These are phyloP conservation scores for Xylariomycetidae sp. DNA, from an alignment of 2,329 filamentous ascomycete species.

Conservation along the genomic window DNA sequence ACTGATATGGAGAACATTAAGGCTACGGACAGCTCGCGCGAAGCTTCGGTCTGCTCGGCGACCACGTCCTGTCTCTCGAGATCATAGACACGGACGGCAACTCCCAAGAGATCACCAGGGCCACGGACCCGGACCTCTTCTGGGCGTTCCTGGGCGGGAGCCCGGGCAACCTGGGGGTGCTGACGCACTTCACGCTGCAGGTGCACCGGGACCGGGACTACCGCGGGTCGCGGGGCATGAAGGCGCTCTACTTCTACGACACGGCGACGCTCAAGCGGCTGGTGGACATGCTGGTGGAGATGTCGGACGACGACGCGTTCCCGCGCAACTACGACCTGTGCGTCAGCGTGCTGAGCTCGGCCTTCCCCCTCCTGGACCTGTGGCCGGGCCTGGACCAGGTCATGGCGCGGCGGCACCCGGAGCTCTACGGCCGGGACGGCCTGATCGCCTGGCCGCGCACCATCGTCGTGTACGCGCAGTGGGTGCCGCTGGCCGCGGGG, in stretches of 20 bases:
- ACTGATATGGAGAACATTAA: constrained; percentile 6
- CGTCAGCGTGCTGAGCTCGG: constrained; percentile 40
- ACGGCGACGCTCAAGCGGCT: constrained; percentile 32
- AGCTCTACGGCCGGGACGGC: constrained; percentile 32
- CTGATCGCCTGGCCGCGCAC: constrained; percentile 32
- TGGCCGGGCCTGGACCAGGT: constrained; percentile 31
- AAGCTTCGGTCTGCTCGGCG: constrained; percentile 49
- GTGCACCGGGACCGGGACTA: constrained; percentile 35
- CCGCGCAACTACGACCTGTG: constrained; percentile 43
- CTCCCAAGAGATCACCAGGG: constrained; percentile 40
- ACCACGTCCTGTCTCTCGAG: constrained; percentile 45
- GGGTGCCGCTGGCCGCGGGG: constrained; percentile 34
- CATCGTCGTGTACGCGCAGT: constrained; percentile 45
- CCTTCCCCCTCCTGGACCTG: constrained; percentile 31
- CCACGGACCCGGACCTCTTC: constrained; percentile 50
- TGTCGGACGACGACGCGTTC: constrained; percentile 37
- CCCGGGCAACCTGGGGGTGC: constrained; percentile 52
- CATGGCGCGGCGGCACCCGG: constrained; percentile 29
- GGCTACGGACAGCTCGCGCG: constrained; percentile 41
- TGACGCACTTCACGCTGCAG: constrained; percentile 48
- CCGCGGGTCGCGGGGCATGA: constrained; percentile 36
- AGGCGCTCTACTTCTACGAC: constrained; percentile 37
- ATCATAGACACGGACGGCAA: constrained; percentile 43
- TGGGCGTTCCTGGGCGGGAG: constrained; percentile 56
- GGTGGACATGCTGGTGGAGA: constrained; percentile 35